A percentile compares a stretch with the other conserved stretches of the same genome.
Conservation (phyloP, 164 flowering plant species). For the Protea cynaroides region DNA sequence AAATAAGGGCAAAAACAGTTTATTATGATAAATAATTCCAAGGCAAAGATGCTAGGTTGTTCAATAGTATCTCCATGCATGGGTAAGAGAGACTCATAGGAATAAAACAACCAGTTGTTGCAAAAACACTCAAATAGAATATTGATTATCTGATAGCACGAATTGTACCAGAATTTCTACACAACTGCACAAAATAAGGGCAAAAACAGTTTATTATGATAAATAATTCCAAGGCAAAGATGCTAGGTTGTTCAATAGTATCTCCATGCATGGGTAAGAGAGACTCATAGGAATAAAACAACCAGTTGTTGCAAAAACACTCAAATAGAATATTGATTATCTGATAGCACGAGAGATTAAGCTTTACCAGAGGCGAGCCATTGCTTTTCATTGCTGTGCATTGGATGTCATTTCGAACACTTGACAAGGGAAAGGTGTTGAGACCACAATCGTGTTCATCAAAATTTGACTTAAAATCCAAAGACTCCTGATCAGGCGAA, state of each 20-base stretch:
- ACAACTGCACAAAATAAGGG: too few relatives aligned
- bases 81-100: background rate
- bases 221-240: too few relatives aligned
- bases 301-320: background rate
- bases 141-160: too few relatives aligned
- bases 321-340: too few relatives aligned
- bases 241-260: too few relatives aligned
- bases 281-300: background rate
- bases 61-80: too few relatives aligned
- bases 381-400: slow-evolving; percentile 18
- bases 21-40: too few relatives aligned
- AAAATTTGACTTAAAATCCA: background rate
- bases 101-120: background rate
- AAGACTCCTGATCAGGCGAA: slow-evolving; percentile 11
- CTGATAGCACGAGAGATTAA: background rate
- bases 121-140: background rate
- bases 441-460: slow-evolving; percentile 10
- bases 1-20: too few relatives aligned
- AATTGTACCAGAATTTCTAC: too few relatives aligned
- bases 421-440: slow-evolving; percentile 15
- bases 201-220: too few relatives aligned
- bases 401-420: slow-evolving; percentile 10
- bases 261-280: too few relatives aligned
- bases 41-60: too few relatives aligned
- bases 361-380: slow-evolving; percentile 22